phyloP scores from a whole-genome alignment of 2,329 filamentous ascomycete species.

The Alternaria sp. region DNA sequence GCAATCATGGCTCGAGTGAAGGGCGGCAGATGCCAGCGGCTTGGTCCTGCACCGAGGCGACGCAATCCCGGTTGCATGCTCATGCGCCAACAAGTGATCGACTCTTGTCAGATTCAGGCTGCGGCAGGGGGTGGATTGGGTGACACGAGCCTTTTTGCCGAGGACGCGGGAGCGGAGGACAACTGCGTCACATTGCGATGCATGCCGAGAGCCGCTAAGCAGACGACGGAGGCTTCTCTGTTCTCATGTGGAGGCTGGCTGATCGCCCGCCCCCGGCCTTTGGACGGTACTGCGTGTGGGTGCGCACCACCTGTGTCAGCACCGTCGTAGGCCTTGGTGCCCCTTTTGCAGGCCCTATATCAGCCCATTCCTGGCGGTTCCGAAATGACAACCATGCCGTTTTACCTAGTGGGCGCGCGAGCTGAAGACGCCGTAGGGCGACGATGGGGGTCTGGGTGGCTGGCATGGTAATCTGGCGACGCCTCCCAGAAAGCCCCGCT shows the following conservation, averaged over 20 bases:
- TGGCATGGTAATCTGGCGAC: slow-evolving; percentile 14
- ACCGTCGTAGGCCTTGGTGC: slow-evolving; percentile 3
- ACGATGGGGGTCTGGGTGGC: slow-evolving; percentile 17
- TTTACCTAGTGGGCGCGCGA: background rate
- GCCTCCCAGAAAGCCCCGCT: slow-evolving; percentile 23
- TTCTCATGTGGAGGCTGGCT: slow-evolving; percentile 35
- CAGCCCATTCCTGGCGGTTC: slow-evolving; percentile 11
- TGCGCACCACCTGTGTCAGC: slow-evolving; percentile 7
- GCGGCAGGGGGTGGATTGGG: slow-evolving; percentile 35
- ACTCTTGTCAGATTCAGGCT: slow-evolving; percentile 37
- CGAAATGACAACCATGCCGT: background rate
- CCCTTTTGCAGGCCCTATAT: slow-evolving; percentile 9
- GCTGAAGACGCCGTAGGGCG: slow-evolving; percentile 30
- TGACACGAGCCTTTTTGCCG: slow-evolving; percentile 41
- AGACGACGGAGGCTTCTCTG: slow-evolving; percentile 40
- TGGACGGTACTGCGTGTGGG: background rate
- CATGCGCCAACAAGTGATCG: slow-evolving; percentile 40
- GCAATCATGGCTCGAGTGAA: slow-evolving; percentile 20
- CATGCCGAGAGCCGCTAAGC: slow-evolving; percentile 35
- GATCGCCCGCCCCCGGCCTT: slow-evolving; percentile 21
- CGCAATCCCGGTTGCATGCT: slow-evolving; percentile 34
- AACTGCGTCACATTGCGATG: slow-evolving; percentile 40
- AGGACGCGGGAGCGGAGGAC: slow-evolving; percentile 43
- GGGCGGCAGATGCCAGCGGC: slow-evolving; percentile 33
- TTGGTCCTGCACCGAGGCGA: slow-evolving; percentile 37